Conservation (phyloP, 164 flowering plant genomes). For the Magnolia changhungtana region DNA sequence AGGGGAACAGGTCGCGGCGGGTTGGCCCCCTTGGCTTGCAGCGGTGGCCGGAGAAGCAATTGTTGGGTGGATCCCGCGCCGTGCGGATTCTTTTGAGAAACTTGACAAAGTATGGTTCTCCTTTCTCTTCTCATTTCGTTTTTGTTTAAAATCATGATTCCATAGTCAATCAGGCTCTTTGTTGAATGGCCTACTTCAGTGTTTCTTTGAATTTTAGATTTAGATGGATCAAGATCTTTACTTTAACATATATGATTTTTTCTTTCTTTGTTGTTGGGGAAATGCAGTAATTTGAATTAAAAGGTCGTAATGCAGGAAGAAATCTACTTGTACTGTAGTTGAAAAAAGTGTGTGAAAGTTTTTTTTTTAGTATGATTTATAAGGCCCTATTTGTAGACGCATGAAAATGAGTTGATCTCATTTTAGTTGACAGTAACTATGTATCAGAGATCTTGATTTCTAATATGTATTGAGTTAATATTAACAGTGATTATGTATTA, state of each 20-base stretch:
- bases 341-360: no score
- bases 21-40: constrained; percentile 97
- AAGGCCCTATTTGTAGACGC: no score
- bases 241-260: neutral
- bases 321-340: neutral
- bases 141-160: neutral
- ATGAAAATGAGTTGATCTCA: no score
- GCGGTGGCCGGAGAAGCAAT: constrained; percentile 96
- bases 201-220: neutral
- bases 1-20: constrained; percentile 94
- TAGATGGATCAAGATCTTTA: neutral
- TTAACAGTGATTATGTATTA: no score
- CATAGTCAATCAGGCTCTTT: neutral
- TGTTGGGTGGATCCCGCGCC: constrained; percentile 85
- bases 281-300: neutral
- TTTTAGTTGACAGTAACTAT: no score
- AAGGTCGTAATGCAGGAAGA: neutral
- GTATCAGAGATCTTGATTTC: no score
- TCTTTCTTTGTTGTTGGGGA: neutral
- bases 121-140: neutral
- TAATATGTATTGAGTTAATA: no score
- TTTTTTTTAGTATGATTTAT: no score
- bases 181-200: neutral
- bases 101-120: constrained; percentile 68
- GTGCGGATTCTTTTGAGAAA: constrained; percentile 92